Evolutionary conservation across 257 asterid species (phyloP), one percentile per base, ranked within the genome.

Genomic region (Gentiana dahurica): DNA sequence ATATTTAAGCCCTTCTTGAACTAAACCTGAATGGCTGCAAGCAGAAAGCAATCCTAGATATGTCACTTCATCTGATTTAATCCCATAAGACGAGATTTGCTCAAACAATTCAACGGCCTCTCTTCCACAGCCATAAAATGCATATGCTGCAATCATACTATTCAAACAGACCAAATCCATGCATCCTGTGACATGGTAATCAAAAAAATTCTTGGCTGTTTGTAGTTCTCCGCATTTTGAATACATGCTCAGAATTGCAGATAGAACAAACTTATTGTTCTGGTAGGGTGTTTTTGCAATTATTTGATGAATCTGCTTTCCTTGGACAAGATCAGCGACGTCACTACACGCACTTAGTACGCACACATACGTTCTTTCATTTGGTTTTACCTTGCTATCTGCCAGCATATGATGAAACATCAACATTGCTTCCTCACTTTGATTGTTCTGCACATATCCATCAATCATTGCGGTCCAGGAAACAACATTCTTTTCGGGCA

Each of bases 131-230:
- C 59, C 59, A 55, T 55, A 49, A 46, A 12, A 34, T 12, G 59
- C 59, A 55, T 38, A 55, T 13, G 59, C 15, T n/a, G 59, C 59
- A 55, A 55, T 55, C 59, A 55, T 55, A n/a, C 49, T 55, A 37
- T 55, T 55, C 46, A 44, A 55, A 38, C 45, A 55, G 1, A 38
- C 49, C 59, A 55, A 38, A 8, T 55, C 59, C 1, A 36, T 55
- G 15, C 38, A 12, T 34, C 35, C 45, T 38, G 48, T 15, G 6
- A 13, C 34, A 33, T 46, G 48, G 38, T 55, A 34, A 55, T 55
- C 59, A 13, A 55, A 55, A 33, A 55, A 12, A n/a, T 38, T 38
- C 49, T 46, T 55, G 10, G 59, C 59, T n/a, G 49, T 15, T 39
- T 6, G 32, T 8, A 55, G 32, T 6, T 55, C 59, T 38, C 59